Evolutionary conservation across 2,329 filamentous ascomycete species (phyloP).

Genomic region (Colletotrichum scovillei): DNA sequence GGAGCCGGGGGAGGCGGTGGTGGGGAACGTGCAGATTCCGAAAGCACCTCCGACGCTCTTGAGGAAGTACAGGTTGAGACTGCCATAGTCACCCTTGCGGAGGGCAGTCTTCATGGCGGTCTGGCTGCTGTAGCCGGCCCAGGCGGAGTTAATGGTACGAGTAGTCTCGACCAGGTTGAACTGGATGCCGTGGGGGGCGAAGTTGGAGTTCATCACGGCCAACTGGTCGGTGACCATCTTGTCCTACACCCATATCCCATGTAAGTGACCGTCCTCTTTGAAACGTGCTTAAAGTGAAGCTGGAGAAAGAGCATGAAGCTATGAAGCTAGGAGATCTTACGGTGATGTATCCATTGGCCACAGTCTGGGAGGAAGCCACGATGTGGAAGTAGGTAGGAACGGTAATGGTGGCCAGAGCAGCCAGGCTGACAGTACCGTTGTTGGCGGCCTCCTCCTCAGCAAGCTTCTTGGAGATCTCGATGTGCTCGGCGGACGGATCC

Average conservation of each 20-base stretch:
- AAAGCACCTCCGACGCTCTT: constrained; percentile 49
- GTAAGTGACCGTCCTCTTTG: not conserved
- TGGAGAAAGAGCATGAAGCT: no score
- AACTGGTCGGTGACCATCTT: constrained; percentile 53
- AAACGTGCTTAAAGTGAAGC: no score
- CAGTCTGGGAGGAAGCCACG: constrained; percentile 43
- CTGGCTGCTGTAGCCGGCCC: constrained; percentile 54
- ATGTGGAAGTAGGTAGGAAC: constrained; percentile 55
- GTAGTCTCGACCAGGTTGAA: constrained; percentile 58
- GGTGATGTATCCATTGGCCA: constrained; percentile 47
- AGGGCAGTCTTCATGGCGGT: constrained; percentile 57
- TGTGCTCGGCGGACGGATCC: constrained; percentile 14
- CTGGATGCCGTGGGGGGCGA: constrained; percentile 53
- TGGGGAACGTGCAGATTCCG: constrained; percentile 61
- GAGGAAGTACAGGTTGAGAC: constrained; percentile 59
- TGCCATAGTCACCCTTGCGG: constrained; percentile 55
- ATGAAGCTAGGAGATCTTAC: constrained; percentile 39
- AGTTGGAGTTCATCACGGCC: constrained; percentile 56
- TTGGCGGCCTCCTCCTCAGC: constrained; percentile 34
- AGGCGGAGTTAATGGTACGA: constrained; percentile 59
- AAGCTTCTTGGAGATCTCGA: constrained; percentile 35
- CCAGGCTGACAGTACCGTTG: constrained; percentile 35
- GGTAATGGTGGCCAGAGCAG: constrained; percentile 42
- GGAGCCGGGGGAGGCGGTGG: constrained; percentile 44
- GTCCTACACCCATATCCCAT: constrained; percentile 34